Conservation (phyloP, 192 early-diverging fungal genomes). For the Coemansia sp. region DNA sequence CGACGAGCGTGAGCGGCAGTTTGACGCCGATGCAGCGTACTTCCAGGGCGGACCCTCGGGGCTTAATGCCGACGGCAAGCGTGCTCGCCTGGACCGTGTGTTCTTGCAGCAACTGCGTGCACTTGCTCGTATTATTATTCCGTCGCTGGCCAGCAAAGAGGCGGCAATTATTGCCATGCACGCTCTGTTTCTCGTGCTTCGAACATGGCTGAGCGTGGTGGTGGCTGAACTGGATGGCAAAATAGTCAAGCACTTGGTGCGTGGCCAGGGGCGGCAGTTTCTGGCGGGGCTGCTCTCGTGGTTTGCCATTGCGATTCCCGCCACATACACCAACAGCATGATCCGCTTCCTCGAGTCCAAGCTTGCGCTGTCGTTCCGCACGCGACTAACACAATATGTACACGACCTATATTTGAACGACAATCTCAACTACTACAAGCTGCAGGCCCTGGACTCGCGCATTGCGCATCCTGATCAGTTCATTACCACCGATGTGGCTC, state of each 20-base stretch:
- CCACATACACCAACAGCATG: conserved; percentile 98
- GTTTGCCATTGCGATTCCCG: conserved; percentile 92
- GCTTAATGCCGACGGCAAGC: not conserved
- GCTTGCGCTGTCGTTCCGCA: conserved; percentile 77
- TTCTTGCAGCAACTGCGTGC: conserved; percentile 61
- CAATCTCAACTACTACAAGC: conserved; percentile 90
- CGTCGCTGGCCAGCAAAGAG: conserved; percentile 75
- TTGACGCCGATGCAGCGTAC: conserved; percentile 40
- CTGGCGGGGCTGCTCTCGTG: conserved; percentile 76
- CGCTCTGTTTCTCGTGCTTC: conserved; percentile 78
- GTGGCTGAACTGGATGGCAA: conserved; percentile 90
- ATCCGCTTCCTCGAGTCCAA: conserved; percentile 56
- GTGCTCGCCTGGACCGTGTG: conserved; percentile 34
- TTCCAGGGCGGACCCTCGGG: conserved; percentile 14
- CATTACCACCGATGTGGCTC: conserved; percentile 87
- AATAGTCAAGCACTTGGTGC: conserved; percentile 92
- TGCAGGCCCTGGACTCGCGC: conserved; percentile 84
- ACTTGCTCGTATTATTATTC: conserved; percentile 80
- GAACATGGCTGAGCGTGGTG: conserved; percentile 89
- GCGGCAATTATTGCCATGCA: conserved; percentile 76
- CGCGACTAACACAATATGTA: conserved; percentile 83
- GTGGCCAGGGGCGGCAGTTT: conserved; percentile 76
- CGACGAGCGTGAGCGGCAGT: conserved; percentile 47
- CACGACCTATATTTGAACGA: conserved; percentile 85
- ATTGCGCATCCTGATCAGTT: conserved; percentile 87